Evolutionary conservation across 208 protist genomes (phyloP), one percentile per base, ranked within the genome.

Genomic region (Trypanosoma avium): DNA sequence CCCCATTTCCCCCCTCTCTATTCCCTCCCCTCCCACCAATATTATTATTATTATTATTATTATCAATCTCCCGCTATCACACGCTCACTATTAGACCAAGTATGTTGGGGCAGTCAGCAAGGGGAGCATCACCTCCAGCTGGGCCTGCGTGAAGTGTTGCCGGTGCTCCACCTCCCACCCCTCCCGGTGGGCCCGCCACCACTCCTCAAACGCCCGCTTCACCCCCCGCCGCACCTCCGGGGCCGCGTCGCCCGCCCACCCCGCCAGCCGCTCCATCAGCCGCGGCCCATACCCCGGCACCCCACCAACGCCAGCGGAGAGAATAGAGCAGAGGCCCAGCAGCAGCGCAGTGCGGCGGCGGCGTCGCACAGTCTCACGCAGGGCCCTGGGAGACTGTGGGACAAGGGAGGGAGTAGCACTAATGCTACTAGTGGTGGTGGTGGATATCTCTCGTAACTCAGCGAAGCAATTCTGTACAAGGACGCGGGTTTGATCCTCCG

Each of bases 161-260:
- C 75, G 78, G 75, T 88, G 82, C 46, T 81, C 77, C 35, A 61
- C 26, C 56, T 90, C 75, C 90, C 90, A 95, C 17, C 73, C 74
- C 22, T 84, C 73, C 45, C 84, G 80, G 56, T 95, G 90, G 5
- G 86, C 50, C 49, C 68, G 64, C 86, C 86, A 95, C 90, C 90
- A 95, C 26, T 77, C 57, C 71, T 82, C 72, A 61, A 93, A 89
- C 5, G 82, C 75, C 21, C 72, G 68, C 53, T 82, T 82, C 0
- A 86, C 74, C 27, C 52, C 69, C 29, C 65, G 69, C 9, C 74
- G 68, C 22, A 88, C 83, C 61, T 90, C 82, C n/a, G 12, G 40
- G 29, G 50, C 27, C 10, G 68, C 50, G 43, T 80, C 74, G 27
- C 70, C 32, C 35, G 76, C 77, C 21, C 61, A 80, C 9, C 40